Percentiles rank a stretch among this genome's conserved stretches.
Conservation (phyloP, 78 protist genomes). For the Cyanophora paradoxa region DNA sequence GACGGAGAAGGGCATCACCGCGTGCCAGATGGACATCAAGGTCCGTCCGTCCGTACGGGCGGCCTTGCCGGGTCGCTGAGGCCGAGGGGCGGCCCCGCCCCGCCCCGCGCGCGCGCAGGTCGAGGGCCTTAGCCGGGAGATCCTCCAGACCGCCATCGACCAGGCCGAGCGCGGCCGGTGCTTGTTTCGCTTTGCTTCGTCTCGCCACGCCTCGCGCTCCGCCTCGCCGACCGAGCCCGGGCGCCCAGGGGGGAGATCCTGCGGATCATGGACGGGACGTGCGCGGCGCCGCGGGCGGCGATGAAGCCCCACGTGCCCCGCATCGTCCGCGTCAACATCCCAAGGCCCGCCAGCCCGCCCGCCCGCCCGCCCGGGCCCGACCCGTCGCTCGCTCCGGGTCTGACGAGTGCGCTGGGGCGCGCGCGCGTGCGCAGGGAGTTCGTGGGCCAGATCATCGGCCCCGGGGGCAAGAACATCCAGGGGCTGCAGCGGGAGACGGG, state of each 20-base stretch:
- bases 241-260: constrained; percentile 1
- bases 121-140: not conserved
- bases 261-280: not conserved
- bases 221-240: not conserved
- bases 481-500: not conserved
- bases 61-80: too few species aligned
- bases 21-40: constrained; percentile 32
- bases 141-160: not conserved
- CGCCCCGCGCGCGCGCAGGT: too few species aligned
- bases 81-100: too few species aligned
- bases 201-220: not conserved
- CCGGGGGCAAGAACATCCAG: not conserved
- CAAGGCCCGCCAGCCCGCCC: too few species aligned
- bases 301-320: not conserved
- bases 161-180: constrained; percentile 1
- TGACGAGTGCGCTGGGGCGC: too few species aligned
- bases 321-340: not conserved
- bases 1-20: constrained; percentile 3
- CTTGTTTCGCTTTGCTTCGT: not conserved
- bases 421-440: too few species aligned
- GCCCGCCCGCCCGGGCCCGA: too few species aligned
- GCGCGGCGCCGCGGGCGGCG: not conserved
- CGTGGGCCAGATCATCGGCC: not conserved
- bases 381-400: too few species aligned
- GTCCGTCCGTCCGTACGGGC: too few species aligned